phyloP scores from a whole-genome alignment of 2,329 filamentous ascomycete genomes.

The Sclerotinia sclerotiorum region DNA sequence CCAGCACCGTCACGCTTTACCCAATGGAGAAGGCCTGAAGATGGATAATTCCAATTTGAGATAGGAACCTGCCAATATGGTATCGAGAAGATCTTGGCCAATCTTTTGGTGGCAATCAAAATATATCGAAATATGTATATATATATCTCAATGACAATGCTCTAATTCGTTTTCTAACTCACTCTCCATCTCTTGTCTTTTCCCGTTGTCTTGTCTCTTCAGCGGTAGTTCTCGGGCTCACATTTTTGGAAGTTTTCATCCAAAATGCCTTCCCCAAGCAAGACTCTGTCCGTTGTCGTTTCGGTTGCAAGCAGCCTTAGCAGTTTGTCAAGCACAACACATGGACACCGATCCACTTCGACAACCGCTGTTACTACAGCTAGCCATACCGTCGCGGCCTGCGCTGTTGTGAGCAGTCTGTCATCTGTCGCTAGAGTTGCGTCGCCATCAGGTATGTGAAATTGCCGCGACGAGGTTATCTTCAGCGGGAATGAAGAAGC shows the following conservation, averaged over 20 bases:
- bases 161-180: background rate
- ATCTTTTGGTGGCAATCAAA: background rate
- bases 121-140: conserved; percentile 2
- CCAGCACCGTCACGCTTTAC: background rate
- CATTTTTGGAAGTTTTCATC: background rate
- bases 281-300: background rate
- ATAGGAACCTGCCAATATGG: conserved; percentile 11
- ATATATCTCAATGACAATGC: background rate
- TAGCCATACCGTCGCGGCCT: conserved; percentile 28
- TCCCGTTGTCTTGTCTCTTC: background rate
- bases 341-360: background rate
- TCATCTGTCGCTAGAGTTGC: conserved; percentile 30
- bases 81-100: conserved; percentile 1
- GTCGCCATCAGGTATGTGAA: conserved; percentile 31
- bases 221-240: background rate
- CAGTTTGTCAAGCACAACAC: background rate
- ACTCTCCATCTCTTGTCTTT: conserved; percentile 1
- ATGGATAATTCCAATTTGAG: background rate
- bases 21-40: conserved; percentile 8
- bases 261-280: conserved; percentile 14
- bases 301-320: background rate
- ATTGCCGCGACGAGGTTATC: background rate
- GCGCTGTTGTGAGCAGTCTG: conserved; percentile 36
- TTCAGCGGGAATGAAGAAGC: background rate
- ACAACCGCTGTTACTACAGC: background rate